A percentile compares a stretch with the other conserved stretches of the same genome.
These are phyloP conservation scores for Penicillium silybi DNA, from an alignment of 495 filamentous ascomycete genomes.

Conservation along the genomic window DNA sequence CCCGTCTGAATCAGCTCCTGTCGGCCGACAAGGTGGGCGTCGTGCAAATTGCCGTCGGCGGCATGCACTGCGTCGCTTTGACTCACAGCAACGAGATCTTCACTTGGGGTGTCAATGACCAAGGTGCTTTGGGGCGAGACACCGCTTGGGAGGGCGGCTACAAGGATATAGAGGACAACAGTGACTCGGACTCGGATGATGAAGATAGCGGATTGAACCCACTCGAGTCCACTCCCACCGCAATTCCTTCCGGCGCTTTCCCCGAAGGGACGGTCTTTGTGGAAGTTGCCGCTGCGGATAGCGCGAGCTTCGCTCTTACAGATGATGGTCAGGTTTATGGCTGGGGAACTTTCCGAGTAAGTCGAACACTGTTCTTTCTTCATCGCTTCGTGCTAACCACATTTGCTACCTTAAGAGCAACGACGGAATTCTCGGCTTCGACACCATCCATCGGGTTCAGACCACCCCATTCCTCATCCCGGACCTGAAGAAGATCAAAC, in stretches of 20 bases:
- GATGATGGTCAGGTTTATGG: constrained; percentile 64
- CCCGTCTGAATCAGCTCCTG: constrained; percentile 59
- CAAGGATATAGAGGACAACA: constrained; percentile 57
- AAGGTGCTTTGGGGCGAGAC: constrained; percentile 59
- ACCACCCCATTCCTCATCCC: constrained; percentile 46
- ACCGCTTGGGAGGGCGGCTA: constrained; percentile 60
- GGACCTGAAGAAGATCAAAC: constrained; percentile 53
- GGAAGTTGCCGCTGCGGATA: constrained; percentile 61
- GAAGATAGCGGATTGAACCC: constrained; percentile 60
- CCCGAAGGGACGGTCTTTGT: constrained; percentile 54
- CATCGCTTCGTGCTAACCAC: constrained; percentile 15
- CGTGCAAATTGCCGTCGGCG: constrained; percentile 57
- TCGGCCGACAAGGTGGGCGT: constrained; percentile 57
- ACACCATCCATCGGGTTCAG: constrained; percentile 40
- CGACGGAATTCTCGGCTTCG: constrained; percentile 56
- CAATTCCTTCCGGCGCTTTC: constrained; percentile 50
- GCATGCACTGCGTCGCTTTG: constrained; percentile 62
- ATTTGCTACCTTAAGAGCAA: constrained; percentile 39
- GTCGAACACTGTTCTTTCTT: constrained; percentile 12
- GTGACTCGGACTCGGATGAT: constrained; percentile 48
- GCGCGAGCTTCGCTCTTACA: constrained; percentile 61
- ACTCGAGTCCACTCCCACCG: constrained; percentile 53
- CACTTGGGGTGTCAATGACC: constrained; percentile 69
- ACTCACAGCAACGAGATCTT: constrained; percentile 60
- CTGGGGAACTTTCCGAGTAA: constrained; percentile 69